A percentile compares a stretch with the other conserved stretches of the same genome.
These are phyloP conservation scores for Pleurotus tuoliensis DNA, from an alignment of 768 basidiomycete genomes.

Conservation along the genomic window DNA sequence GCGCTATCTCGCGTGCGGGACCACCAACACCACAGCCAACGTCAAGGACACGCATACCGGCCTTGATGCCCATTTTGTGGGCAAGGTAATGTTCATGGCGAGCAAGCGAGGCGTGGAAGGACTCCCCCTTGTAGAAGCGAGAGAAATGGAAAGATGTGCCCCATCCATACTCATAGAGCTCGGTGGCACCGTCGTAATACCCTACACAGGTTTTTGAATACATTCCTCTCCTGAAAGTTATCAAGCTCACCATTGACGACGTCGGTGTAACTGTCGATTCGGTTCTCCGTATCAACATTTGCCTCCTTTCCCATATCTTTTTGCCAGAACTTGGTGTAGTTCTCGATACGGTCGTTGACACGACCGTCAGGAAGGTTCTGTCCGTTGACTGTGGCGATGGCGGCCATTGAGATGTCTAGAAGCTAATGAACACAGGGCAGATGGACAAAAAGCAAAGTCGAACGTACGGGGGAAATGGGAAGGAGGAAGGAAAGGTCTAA, in stretches of 20 bases:
- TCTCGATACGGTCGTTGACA: slow-evolving; percentile 63
- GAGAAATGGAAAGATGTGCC: slow-evolving; percentile 92
- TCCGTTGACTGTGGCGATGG: neutral
- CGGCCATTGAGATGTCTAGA: neutral
- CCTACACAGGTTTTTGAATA: slow-evolving; percentile 37
- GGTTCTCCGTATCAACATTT: slow-evolving; percentile 60
- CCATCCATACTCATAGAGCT: slow-evolving; percentile 95
- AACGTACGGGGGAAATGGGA: neutral
- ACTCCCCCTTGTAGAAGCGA: slow-evolving; percentile 92
- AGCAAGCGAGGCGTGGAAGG: slow-evolving; percentile 69
- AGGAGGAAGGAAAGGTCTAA: neutral
- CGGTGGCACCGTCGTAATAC: slow-evolving; percentile 96
- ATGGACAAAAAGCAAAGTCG: neutral
- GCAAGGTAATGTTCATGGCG: slow-evolving; percentile 98
- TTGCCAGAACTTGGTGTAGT: slow-evolving; percentile 92
- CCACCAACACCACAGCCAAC: slow-evolving; percentile 99
- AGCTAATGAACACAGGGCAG: neutral
- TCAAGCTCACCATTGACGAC: slow-evolving; percentile 79
- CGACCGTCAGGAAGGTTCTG: slow-evolving; percentile 49
- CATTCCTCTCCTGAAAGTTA: slow-evolving; percentile 3
- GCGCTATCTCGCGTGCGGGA: slow-evolving; percentile 92
- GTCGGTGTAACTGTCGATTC: slow-evolving; percentile 82
- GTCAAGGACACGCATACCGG: slow-evolving; percentile 95
- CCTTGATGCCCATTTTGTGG: slow-evolving; percentile 73
- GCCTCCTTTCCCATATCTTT: slow-evolving; percentile 72